Base-by-base conservation (phyloP, 148 eudicot genomes). In the Arctostaphylos glauca region DNA sequence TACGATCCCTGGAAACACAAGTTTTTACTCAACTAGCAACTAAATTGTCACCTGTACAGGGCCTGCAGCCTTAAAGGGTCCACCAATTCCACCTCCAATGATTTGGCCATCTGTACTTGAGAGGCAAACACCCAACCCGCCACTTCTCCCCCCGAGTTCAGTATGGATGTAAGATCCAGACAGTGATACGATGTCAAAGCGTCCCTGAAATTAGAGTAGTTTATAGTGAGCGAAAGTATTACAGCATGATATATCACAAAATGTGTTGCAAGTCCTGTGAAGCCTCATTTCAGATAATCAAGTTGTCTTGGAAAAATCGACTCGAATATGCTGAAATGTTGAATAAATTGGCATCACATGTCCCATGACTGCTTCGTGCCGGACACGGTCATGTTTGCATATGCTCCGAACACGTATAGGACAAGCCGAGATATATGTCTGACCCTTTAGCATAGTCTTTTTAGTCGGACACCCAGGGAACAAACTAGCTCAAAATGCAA, bases 71-170 rank as follows among this genome's bases (percentile, higher is more conserved):
- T 83, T 85, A 18, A 93, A 79, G 60, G 97, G 93, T 55, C 97
- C 97, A 87, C 92, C 91, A 47, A 93, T 86, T 10, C 93, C 93
- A 53, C 97, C 97, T 66, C 97, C 97, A 59, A 93, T 84, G 67
- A 92, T 88, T 76, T 88, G 89, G 19, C 97, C 97, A 79, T 90
- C 83, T 53, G 86, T 54, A 54, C 84, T 84, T 71, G 87, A 82
- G 55, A 93, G 86, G 81, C 92, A 93, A 13, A 90, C 92, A 88
- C 94, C 88, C 21, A 93, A 88, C 14, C 94, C 97, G 55, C 97
- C 97, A 55, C 92, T 88, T 78, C 89, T 88, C 23, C 90, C 92
- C 41, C 94, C 97, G 44, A 71, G 88, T 78, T 93, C 93, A 62
- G 89, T 85, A 74, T 88, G 90, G 47, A 93, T 86, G 78, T 83